phyloP scores from a whole-genome alignment of 306 rosid genomes.

The Pyrus communis region DNA sequence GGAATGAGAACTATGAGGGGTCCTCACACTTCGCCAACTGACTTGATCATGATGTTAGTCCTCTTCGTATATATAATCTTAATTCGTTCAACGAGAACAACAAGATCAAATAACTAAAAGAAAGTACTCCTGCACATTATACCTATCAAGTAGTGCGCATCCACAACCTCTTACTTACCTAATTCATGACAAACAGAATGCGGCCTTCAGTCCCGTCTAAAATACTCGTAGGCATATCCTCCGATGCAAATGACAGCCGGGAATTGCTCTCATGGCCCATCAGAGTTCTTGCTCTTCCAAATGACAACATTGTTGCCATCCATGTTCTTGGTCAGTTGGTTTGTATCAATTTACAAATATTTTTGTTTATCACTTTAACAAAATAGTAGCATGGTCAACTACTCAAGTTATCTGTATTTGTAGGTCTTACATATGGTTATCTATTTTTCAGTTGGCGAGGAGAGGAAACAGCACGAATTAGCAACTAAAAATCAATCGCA shows the following conservation, averaged over 20 bases:
- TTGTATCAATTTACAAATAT: neutral
- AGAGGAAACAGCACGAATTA: conserved; percentile 37
- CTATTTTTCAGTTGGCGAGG: conserved; percentile 34
- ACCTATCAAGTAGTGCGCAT: neutral
- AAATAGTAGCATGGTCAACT: neutral
- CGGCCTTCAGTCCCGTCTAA: conserved; percentile 36
- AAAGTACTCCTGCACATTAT: neutral
- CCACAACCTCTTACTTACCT: neutral
- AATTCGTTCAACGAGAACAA: conserved; percentile 28
- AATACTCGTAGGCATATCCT: conserved; percentile 72
- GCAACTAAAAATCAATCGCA: conserved; percentile 38
- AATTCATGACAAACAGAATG: conserved; percentile 21
- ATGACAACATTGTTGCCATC: conserved; percentile 67
- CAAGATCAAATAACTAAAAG: conserved; percentile 13
- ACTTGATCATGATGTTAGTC: conserved; percentile 48
- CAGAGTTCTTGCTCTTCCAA: conserved; percentile 60
- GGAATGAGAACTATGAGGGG: conserved; percentile 48
- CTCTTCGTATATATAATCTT: conserved; percentile 39
- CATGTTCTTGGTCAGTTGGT: conserved; percentile 73
- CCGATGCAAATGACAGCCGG: conserved; percentile 55
- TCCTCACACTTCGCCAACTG: conserved; percentile 58
- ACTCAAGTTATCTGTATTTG: neutral
- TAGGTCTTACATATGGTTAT: neutral
- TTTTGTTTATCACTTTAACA: neutral
- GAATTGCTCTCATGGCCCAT: conserved; percentile 74